phyloP scores from a whole-genome alignment of 2,329 filamentous ascomycete genomes.

The Colletotrichum higginsianum region DNA sequence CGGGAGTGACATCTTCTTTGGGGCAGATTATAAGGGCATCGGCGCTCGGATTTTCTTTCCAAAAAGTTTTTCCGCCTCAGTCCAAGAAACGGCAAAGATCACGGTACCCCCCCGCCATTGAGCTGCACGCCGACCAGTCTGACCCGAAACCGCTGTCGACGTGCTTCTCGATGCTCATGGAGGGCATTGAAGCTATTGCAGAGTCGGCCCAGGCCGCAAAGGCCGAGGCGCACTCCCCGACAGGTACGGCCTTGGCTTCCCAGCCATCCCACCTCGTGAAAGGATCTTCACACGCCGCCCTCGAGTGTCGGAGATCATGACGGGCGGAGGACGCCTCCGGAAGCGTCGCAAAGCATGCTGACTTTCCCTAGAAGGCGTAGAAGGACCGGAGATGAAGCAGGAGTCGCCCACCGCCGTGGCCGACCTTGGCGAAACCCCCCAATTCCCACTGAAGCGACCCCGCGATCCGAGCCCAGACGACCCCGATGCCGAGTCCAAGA shows the following conservation, averaged over 20 bases:
- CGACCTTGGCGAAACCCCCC: constrained; percentile 54
- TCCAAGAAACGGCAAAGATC: constrained; percentile 42
- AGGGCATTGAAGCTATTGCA: constrained; percentile 56
- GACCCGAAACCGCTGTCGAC: constrained; percentile 33
- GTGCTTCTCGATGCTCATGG: constrained; percentile 40
- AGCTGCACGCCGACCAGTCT: constrained; percentile 26
- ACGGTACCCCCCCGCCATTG: constrained; percentile 26
- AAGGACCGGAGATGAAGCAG: constrained; percentile 55
- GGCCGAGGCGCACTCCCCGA: constrained; percentile 52
- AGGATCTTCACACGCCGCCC: constrained; percentile 32
- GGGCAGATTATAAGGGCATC: constrained; percentile 60
- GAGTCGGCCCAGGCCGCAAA: constrained; percentile 57
- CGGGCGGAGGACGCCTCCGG: constrained; percentile 3
- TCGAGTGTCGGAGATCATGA: constrained; percentile 30
- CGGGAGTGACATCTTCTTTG: constrained; percentile 52
- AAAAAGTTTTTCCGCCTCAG: constrained; percentile 59
- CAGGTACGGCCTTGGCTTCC: constrained; percentile 51
- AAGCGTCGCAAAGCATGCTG: constrained; percentile 44
- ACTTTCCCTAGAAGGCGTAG: constrained; percentile 41
- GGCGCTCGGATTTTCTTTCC: constrained; percentile 51
- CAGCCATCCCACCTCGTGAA: constrained; percentile 26
- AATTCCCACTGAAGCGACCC: constrained; percentile 56
- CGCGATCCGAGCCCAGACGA: constrained; percentile 50
- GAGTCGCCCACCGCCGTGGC: constrained; percentile 50
- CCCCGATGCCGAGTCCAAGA: constrained; percentile 52